phyloP scores from a whole-genome alignment of 768 basidiomycete genomes.

The Tremella mesenterica region DNA sequence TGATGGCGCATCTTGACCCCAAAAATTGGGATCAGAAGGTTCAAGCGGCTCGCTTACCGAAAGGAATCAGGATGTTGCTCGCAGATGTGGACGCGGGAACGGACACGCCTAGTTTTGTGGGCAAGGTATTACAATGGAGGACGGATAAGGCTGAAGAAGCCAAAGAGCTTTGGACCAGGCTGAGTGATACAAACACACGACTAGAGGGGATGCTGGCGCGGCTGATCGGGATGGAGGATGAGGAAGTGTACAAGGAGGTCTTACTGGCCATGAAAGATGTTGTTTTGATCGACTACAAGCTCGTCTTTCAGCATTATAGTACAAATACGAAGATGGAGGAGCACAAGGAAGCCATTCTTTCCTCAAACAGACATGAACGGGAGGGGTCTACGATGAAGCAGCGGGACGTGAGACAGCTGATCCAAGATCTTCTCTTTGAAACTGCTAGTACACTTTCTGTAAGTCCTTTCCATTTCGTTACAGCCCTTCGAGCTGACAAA shows the following conservation, averaged over 20 bases:
- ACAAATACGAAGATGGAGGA: too few relatives aligned
- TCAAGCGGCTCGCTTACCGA: slow-evolving; percentile 70
- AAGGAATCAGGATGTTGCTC: slow-evolving; percentile 69
- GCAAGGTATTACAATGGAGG: slow-evolving; percentile 84
- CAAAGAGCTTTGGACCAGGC: slow-evolving; percentile 16
- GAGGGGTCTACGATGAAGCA: too few relatives aligned
- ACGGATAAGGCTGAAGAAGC: slow-evolving; percentile 55
- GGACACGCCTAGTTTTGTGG: slow-evolving; percentile 87
- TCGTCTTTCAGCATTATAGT: too few relatives aligned
- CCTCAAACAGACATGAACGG: too few relatives aligned
- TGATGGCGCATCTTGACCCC: slow-evolving; percentile 10
- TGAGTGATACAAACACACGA: slow-evolving; percentile 19
- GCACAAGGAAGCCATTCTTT: too few relatives aligned
- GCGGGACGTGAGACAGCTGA: not conserved
- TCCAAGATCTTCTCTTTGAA: not conserved
- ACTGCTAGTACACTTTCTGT: not conserved
- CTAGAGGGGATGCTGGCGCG: slow-evolving; percentile 17
- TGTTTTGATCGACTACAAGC: too few relatives aligned
- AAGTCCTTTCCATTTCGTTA: not conserved
- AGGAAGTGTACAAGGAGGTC: slow-evolving; percentile 13
- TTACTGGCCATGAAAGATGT: not conserved
- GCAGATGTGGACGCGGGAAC: slow-evolving; percentile 95
- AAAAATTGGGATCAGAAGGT: slow-evolving; percentile 64
- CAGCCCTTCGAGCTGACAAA: not conserved
- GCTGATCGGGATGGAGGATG: slow-evolving; percentile 14